Conservation (phyloP, 345 rosid species). For the Noccaea caerulescens region DNA sequence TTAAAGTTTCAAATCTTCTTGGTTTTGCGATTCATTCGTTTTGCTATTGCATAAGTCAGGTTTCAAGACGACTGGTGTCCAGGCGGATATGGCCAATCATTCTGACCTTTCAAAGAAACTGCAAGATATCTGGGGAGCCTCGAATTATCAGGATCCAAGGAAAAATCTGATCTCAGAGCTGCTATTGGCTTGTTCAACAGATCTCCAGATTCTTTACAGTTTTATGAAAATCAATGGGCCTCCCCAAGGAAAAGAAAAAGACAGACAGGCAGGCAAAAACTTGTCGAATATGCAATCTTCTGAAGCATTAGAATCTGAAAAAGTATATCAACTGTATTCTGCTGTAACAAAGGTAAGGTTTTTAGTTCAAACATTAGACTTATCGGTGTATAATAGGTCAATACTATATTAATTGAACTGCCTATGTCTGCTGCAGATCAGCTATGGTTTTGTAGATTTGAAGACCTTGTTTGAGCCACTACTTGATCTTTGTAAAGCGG, state of each 20-base stretch:
- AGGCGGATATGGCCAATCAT: constrained; percentile 51
- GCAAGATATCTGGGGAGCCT: constrained; percentile 62
- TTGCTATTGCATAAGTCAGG: constrained; percentile 51
- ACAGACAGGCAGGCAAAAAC: constrained; percentile 38
- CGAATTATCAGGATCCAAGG: constrained; percentile 51
- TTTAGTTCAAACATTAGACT: constrained; percentile 19
- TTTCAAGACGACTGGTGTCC: constrained; percentile 67
- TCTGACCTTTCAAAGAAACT: constrained; percentile 56
- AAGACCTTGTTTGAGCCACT: constrained; percentile 71
- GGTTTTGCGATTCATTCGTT: constrained; percentile 5
- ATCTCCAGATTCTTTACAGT: constrained; percentile 68
- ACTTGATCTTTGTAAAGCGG: constrained; percentile 62
- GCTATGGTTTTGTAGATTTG: constrained; percentile 61
- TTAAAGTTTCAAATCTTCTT: constrained; percentile 2
- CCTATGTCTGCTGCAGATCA: constrained; percentile 53
- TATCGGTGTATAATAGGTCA: background rate
- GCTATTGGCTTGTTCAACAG: constrained; percentile 59
- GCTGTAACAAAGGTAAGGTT: constrained; percentile 59
- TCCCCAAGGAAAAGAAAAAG: constrained; percentile 40
- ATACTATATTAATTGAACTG: constrained; percentile 1
- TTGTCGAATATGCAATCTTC: constrained; percentile 43
- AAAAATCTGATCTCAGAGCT: constrained; percentile 61
- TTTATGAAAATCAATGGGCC: constrained; percentile 47
- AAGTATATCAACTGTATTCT: constrained; percentile 53
- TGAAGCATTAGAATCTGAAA: constrained; percentile 55